Evolutionary conservation across 352 stramenopile genomes (phyloP), one percentile per base, ranked within the genome.

Genomic region (Phytophthora hybrid): DNA sequence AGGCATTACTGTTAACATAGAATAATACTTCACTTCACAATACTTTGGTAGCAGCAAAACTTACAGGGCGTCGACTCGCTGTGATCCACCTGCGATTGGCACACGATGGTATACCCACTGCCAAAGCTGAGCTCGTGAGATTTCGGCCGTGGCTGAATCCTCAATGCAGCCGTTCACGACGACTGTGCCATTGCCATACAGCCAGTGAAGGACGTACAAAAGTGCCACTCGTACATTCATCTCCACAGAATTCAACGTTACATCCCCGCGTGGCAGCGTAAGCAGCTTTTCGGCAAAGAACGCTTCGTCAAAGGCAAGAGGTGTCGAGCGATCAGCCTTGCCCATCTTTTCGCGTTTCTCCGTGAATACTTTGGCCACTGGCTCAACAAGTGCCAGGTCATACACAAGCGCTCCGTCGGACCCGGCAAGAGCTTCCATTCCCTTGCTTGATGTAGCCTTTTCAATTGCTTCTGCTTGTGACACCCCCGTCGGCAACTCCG

Each of bases 321-420:
- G n/a, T 44, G 41, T 10, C 7, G n/a, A 29, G 46, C 32, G 63
- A 9, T 21, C 16, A 51, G 61, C 26, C 21, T 66, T 60, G 13
- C 3, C 26, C 4, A 8, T 58, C 14, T 51, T 21, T 66, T 21
- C 32, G 63, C 32, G 61, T 11, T 11, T 66, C 34, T 49, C 18
- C 4, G 49, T 67, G 51, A 81, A 69, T 39, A 83, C 74, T 66
- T 83, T 63, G 56, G 85, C 78, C 41, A 93, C 68, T 6, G 82
- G 74, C 29, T 81, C 71, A 2, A 99, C 95, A 29, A 99, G 88
- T 16, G 76, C 91, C 21, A 97, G 81, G 69, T 99, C 94, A 37
- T 92, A 98, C 34, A 99, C 97, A 70, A 98, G 96, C 19, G 96
- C 97, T 16, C 96, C 96, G 74, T 99, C 95, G 66, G 98, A 97